Evolutionary conservation across 495 filamentous ascomycete species (phyloP).

Genomic region (Daldinia bambusicola): DNA sequence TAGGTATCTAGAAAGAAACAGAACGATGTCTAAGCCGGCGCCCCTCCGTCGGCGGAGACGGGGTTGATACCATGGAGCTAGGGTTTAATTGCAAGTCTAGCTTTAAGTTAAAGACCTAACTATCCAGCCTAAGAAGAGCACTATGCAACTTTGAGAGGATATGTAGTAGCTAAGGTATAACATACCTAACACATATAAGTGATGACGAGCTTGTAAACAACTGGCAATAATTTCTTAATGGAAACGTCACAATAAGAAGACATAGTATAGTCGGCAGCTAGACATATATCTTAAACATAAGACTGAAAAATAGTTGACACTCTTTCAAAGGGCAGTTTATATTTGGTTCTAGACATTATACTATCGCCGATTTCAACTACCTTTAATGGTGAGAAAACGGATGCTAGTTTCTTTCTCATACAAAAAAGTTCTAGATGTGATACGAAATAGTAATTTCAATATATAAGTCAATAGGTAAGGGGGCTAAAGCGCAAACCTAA

Average conservation of each 20-base stretch:
- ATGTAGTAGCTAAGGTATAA: neutral
- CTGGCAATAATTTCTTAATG: no score
- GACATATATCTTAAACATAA: no score
- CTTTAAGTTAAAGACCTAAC: no score
- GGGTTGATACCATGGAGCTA: neutral
- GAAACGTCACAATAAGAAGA: neutral
- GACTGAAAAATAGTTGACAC: neutral
- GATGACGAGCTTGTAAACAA: neutral
- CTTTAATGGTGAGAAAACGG: no score
- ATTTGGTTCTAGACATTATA: neutral
- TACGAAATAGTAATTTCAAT: no score
- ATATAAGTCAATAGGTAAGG: no score
- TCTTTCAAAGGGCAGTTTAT: neutral
- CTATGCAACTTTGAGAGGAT: neutral
- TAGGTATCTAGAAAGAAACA: conserved; percentile 11
- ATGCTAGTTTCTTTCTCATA: no score
- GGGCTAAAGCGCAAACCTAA: no score
- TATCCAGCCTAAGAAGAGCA: neutral
- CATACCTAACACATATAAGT: neutral
- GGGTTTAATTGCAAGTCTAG: conserved; percentile 17
- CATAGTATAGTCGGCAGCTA: neutral
- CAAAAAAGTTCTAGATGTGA: no score
- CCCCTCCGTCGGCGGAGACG: conserved; percentile 13
- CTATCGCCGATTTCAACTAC: no score
- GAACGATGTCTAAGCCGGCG: conserved; percentile 3